These are phyloP conservation scores for Diaporthe longicolla DNA, from an alignment of 2,329 filamentous ascomycete species.

Conservation along the genomic window DNA sequence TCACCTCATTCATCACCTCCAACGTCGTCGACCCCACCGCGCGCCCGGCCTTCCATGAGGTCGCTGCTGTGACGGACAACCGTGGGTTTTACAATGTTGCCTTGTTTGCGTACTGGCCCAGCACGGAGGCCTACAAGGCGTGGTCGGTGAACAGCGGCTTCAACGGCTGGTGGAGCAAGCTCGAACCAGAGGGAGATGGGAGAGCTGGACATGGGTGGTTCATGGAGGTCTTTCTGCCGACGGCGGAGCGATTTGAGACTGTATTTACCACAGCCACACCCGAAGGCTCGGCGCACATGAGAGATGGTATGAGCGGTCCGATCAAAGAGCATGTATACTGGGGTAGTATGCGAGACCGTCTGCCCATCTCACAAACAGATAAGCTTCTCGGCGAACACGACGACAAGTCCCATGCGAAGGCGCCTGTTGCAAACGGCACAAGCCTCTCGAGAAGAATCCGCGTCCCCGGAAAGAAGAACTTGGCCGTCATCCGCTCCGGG, in stretches of 20 bases:
- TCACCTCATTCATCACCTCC: neutral
- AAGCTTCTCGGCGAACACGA: slow-evolving; percentile 49
- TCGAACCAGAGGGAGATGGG: slow-evolving; percentile 43
- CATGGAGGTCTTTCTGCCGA: slow-evolving; percentile 57
- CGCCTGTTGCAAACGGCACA: neutral
- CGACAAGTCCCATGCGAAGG: neutral
- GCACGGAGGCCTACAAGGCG: slow-evolving; percentile 46
- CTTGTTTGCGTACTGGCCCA: slow-evolving; percentile 57
- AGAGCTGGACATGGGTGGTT: slow-evolving; percentile 56
- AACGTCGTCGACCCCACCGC: neutral
- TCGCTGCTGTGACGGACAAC: slow-evolving; percentile 51
- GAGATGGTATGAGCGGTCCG: slow-evolving; percentile 52
- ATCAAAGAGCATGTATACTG: slow-evolving; percentile 61
- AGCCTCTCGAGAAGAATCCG: slow-evolving; percentile 44
- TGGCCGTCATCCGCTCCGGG: slow-evolving; percentile 60
- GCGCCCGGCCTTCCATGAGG: slow-evolving; percentile 49
- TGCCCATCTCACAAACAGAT: slow-evolving; percentile 56
- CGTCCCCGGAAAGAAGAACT: slow-evolving; percentile 56
- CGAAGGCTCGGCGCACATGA: slow-evolving; percentile 59
- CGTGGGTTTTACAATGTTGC: slow-evolving; percentile 53
- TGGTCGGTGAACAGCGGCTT: slow-evolving; percentile 56
- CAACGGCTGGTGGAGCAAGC: slow-evolving; percentile 54
- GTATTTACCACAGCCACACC: slow-evolving; percentile 55
- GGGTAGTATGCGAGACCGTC: slow-evolving; percentile 61
- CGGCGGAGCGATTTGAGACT: slow-evolving; percentile 59